These are phyloP conservation scores for Stephania cephalantha DNA, from an alignment of 164 flowering plant species.

Conservation along the genomic window DNA sequence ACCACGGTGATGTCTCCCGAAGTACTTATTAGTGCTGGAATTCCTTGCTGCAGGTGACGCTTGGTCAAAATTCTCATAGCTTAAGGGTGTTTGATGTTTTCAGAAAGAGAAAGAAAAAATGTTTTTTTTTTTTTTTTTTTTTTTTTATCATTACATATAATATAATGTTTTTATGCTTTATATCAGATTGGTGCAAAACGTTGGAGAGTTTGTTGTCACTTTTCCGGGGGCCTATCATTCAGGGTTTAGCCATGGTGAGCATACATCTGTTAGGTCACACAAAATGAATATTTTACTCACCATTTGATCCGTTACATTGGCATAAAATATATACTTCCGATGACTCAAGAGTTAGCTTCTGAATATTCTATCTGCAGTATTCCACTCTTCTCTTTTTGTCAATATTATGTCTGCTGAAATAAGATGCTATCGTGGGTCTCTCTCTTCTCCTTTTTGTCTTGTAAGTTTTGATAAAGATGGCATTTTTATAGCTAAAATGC, in stretches of 20 bases:
- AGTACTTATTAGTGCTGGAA: conserved; percentile 75
- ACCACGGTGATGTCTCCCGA: conserved; percentile 98
- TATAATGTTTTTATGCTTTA: conserved; percentile 14
- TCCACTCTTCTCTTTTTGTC: background rate
- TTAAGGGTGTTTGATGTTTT: conserved; percentile 1
- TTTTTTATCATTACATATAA: background rate
- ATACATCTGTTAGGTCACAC: conserved; percentile 5
- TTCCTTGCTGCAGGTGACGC: conserved; percentile 97
- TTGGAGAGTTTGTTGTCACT: conserved; percentile 98
- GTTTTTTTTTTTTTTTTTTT: background rate
- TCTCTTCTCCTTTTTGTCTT: background rate
- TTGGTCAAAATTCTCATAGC: conserved; percentile 2
- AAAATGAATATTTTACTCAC: background rate
- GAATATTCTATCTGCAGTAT: background rate
- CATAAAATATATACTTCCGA: background rate
- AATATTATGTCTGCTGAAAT: no score
- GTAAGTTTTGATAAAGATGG: background rate
- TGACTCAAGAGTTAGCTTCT: no score
- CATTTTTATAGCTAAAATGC: background rate
- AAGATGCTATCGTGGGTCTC: background rate
- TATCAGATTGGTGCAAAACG: conserved; percentile 91
- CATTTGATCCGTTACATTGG: conserved; percentile 4
- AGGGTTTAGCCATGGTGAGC: conserved; percentile 96
- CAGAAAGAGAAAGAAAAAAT: background rate
- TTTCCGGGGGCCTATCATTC: conserved; percentile 99